These are phyloP conservation scores for Fomitopsis serialis DNA, from an alignment of 768 basidiomycete genomes.

Conservation along the genomic window DNA sequence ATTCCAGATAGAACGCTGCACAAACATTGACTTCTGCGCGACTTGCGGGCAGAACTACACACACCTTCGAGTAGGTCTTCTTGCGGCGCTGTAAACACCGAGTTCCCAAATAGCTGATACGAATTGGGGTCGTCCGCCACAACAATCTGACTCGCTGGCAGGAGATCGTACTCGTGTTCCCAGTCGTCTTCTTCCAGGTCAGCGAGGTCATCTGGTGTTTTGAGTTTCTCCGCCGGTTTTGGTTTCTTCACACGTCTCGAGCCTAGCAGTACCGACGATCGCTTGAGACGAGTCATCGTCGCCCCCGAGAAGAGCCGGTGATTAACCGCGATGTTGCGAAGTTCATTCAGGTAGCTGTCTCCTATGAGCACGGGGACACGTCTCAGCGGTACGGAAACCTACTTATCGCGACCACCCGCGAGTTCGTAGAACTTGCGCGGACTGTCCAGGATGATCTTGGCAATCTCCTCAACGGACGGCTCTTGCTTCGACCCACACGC, in stretches of 20 bases:
- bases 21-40: neutral
- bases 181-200: constrained; percentile 69
- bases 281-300: constrained; percentile 63
- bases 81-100: constrained; percentile 75
- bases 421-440: constrained; percentile 68
- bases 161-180: constrained; percentile 69
- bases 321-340: constrained; percentile 85
- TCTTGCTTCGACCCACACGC: constrained; percentile 86
- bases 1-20: constrained; percentile 64
- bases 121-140: constrained; percentile 78
- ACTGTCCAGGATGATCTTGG: constrained; percentile 59
- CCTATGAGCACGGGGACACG: neutral
- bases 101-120: constrained; percentile 72
- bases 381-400: constrained; percentile 17
- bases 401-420: constrained; percentile 68
- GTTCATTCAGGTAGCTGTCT: constrained; percentile 72
- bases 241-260: constrained; percentile 47
- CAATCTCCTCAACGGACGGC: constrained; percentile 82
- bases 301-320: constrained; percentile 40
- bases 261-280: constrained; percentile 67
- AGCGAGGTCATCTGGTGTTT: constrained; percentile 30
- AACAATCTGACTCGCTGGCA: constrained; percentile 64
- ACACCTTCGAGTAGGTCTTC: constrained; percentile 92
- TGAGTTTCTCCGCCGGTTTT: constrained; percentile 19
- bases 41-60: constrained; percentile 1